Evolutionary conservation across 495 filamentous ascomycete species (phyloP), one percentile per base, ranked within the genome.

Genomic region (Tuber brumale): DNA sequence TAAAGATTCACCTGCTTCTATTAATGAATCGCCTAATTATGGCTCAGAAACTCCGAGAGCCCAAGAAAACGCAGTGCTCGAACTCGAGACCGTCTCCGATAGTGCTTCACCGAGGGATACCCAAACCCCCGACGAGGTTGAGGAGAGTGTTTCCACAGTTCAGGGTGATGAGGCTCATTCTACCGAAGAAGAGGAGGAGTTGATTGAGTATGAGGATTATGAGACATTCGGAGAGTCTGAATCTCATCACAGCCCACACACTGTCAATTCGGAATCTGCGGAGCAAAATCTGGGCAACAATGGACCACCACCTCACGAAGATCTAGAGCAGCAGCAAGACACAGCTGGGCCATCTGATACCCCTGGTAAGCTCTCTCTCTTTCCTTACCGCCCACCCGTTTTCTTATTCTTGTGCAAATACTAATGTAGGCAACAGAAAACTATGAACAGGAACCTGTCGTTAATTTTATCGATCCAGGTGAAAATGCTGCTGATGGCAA

Each of bases 121-220:
- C 51, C 78, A 80, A 45, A 77, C 75, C n/a, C 78, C 78, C 2
- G 78, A 79, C 27, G 76, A 80, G 73, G 75, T 79, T 44, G 77
- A 80, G 48, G 76, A 79, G 70, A 73, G 70, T 39, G 70, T 72
- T 73, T 80, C 78, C 31, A 77, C 46, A 71, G 76, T 46, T 45
- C 76, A 76, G 35, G 75, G 70, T 35, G 57, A 46, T 27, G 37
- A 69, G 27, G 27, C 27, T 16, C 70, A 41, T 18, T 69, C 77
- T 73, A 70, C 76, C n/a, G 74, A 66, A 21, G 51, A 79, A 37
- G 78, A 80, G 31, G 78, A 80, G 57, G 78, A 80, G 45, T 72
- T 80, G 46, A 79, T 80, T 23, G 78, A 80, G 66, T 80, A 80
- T 51, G 78, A 80, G 41, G 78, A 88, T 37, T 73, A 79, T 57